A percentile compares a stretch with the other conserved stretches of the same genome.
phyloP scores from a whole-genome alignment of 345 rosid genomes.

The Heritiera littoralis region DNA sequence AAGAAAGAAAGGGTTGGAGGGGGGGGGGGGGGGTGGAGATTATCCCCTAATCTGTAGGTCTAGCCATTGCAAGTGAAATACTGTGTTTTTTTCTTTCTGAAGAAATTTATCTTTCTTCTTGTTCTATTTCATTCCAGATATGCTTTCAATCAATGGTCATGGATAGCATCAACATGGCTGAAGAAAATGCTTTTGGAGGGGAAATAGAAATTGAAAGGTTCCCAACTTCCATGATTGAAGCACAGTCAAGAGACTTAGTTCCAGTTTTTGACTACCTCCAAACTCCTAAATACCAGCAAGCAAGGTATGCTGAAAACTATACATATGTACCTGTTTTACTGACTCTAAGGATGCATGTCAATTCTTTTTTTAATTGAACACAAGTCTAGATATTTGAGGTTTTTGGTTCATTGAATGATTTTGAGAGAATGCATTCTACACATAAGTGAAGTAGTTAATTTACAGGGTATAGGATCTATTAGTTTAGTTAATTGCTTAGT shows the following conservation, averaged over 20 bases:
- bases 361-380: background rate
- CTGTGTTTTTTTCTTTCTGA: background rate
- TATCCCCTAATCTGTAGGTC: background rate
- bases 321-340: background rate
- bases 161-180: constrained; percentile 34
- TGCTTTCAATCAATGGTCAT: constrained; percentile 54
- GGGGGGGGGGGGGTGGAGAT: background rate
- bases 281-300: constrained; percentile 42
- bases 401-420: background rate
- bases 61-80: background rate
- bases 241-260: constrained; percentile 62
- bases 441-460: too few species aligned
- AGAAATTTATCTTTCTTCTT: constrained; percentile 23
- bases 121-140: constrained; percentile 47
- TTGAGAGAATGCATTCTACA: background rate
- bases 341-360: background rate
- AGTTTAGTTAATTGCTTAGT: background rate
- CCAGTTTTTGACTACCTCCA: constrained; percentile 62
- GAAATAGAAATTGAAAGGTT: constrained; percentile 73
- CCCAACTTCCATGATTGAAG: constrained; percentile 59
- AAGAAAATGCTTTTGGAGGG: constrained; percentile 46
- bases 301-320: constrained; percentile 40
- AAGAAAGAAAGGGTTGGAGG: background rate
- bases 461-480: background rate
- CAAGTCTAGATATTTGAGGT: background rate